These are phyloP conservation scores for Cicer pinnatifidum DNA, from an alignment of 306 rosid genomes.

Conservation along the genomic window DNA sequence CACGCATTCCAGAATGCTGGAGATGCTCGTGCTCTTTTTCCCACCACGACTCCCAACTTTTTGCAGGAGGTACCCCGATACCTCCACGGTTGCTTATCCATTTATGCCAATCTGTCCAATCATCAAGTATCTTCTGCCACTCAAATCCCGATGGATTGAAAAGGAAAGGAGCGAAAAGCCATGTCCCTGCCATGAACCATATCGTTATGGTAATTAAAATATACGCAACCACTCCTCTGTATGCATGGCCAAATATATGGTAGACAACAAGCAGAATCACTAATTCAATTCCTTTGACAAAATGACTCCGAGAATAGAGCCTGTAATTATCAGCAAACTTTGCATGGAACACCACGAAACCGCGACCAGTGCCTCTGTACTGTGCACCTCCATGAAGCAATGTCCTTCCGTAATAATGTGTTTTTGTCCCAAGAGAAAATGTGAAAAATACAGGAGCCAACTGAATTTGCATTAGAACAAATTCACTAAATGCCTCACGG, in stretches of 20 bases:
- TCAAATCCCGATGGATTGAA: slow-evolving; percentile 98
- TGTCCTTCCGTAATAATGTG: slow-evolving; percentile 95
- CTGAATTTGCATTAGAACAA: slow-evolving; percentile 89
- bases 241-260: slow-evolving; percentile 83
- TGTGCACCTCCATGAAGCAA: slow-evolving; percentile 98
- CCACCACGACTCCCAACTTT: slow-evolving; percentile 99
- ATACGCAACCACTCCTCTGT: slow-evolving; percentile 64
- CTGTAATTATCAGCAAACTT: slow-evolving; percentile 93
- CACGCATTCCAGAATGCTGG: slow-evolving; percentile 69
- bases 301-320: slow-evolving; percentile 94
- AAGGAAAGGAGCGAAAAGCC: slow-evolving; percentile 99
- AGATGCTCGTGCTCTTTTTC: slow-evolving; percentile 89
- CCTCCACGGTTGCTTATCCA: slow-evolving; percentile 95
- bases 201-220: slow-evolving; percentile 77
- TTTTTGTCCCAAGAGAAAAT: slow-evolving; percentile 93
- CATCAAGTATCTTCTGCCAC: slow-evolving; percentile 98
- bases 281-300: slow-evolving; percentile 91
- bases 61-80: slow-evolving; percentile 78
- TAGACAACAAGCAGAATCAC: slow-evolving; percentile 88
- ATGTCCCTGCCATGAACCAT: slow-evolving; percentile 95
- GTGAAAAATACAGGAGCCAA: slow-evolving; percentile 91
- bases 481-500: slow-evolving; percentile 82
- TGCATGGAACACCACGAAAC: slow-evolving; percentile 95
- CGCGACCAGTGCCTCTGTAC: slow-evolving; percentile 94
- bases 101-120: slow-evolving; percentile 95